These are phyloP conservation scores for Fraxinus cuspidata DNA, from an alignment of 257 asterid species.

Conservation along the genomic window DNA sequence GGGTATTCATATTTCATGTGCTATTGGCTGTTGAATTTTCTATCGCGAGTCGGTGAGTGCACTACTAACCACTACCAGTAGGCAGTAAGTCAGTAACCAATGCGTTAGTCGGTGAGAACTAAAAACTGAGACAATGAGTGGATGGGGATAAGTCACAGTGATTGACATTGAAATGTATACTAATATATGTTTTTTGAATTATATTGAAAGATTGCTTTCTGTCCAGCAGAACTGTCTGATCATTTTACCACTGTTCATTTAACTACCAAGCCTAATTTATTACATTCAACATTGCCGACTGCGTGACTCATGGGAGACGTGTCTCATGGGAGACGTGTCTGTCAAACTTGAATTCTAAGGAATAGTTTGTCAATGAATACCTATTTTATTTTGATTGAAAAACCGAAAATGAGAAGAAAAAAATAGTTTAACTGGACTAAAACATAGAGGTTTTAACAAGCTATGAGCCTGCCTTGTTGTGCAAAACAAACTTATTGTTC, in stretches of 20 bases:
- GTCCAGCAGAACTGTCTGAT: not conserved
- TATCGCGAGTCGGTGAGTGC: too few relatives aligned
- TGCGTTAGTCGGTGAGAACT: too few relatives aligned
- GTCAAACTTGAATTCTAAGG: not conserved
- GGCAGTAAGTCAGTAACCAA: too few relatives aligned
- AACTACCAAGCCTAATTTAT: not conserved
- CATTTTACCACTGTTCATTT: not conserved
- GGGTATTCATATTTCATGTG: too few relatives aligned
- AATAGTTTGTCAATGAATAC: not conserved
- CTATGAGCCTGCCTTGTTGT: not conserved
- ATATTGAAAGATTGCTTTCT: too few relatives aligned
- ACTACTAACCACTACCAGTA: too few relatives aligned
- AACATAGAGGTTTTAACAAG: not conserved
- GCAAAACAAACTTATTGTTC: too few relatives aligned
- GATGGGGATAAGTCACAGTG: too few relatives aligned
- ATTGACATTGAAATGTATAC: not conserved
- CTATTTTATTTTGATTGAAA: not conserved
- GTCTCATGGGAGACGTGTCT: too few relatives aligned
- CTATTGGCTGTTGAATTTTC: too few relatives aligned
- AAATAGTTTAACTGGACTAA: not conserved
- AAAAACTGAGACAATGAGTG: too few relatives aligned
- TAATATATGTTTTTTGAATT: too few relatives aligned
- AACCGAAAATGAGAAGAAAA: not conserved
- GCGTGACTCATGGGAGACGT: not conserved
- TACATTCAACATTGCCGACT: not conserved